Evolutionary conservation across 306 rosid genomes (phyloP).

Genomic region (Prunus persica): Prunus_persica_NCBIv2 NC_034010.1:14535001-14535500

Average conservation of each 20-base stretch:
- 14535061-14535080: neutral
- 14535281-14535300: conserved; percentile 50
- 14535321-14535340: neutral
- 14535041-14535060: neutral
- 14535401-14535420: neutral
- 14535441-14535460: conserved; percentile 67
- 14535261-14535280: conserved; percentile 77
- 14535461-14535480: conserved; percentile 53
- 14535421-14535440: conserved; percentile 25
- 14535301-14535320: neutral
- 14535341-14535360: no score
- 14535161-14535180: conserved; percentile 71
- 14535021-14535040: neutral
- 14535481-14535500: conserved; percentile 73
- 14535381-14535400: neutral
- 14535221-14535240: conserved; percentile 66
- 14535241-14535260: conserved; percentile 67
- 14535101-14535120: conserved; percentile 52
- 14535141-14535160: conserved; percentile 68
- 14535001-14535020: neutral
- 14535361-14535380: neutral
- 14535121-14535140: conserved; percentile 79
- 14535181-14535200: conserved; percentile 52
- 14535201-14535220: conserved; percentile 56
- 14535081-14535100: conserved; percentile 50